Evolutionary conservation across 2,329 filamentous ascomycete genomes (phyloP).

Genomic region (Teratosphaeriaceae sp.): DNA sequence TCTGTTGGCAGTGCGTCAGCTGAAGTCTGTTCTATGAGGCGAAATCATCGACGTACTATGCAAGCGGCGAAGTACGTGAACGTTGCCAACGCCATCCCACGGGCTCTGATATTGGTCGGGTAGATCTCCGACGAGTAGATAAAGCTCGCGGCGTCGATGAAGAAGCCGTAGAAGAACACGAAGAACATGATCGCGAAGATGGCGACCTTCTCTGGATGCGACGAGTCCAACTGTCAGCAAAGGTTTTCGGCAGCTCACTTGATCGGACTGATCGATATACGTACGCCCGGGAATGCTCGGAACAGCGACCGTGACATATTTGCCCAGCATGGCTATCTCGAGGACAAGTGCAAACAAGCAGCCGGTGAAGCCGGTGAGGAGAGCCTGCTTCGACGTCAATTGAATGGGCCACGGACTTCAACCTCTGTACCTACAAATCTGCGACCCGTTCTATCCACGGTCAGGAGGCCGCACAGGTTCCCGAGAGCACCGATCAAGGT

Average conservation of each 20-base stretch:
- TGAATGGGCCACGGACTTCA: not conserved
- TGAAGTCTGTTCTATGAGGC: too few relatives aligned
- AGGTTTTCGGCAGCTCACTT: too few relatives aligned
- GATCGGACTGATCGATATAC: too few relatives aligned
- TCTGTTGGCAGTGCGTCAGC: constrained; percentile 1
- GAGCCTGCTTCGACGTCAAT: constrained; percentile 1
- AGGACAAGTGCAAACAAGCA: constrained; percentile 4
- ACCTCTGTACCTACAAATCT: constrained; percentile 3
- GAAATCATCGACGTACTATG: not conserved
- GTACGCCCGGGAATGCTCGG: constrained; percentile 17
- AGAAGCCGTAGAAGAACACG: constrained; percentile 9
- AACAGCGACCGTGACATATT: constrained; percentile 3
- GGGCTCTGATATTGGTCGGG: constrained; percentile 6
- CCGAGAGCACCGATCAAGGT: constrained; percentile 6
- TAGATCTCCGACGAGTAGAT: constrained; percentile 9
- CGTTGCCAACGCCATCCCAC: constrained; percentile 5
- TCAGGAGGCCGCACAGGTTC: constrained; percentile 5
- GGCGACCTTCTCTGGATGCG: constrained; percentile 43
- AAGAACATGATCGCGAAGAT: constrained; percentile 32
- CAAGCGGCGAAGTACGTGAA: constrained; percentile 7
- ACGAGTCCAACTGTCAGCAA: too few relatives aligned
- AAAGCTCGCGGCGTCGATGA: constrained; percentile 8
- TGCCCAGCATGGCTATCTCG: constrained; percentile 8
- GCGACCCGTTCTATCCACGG: constrained; percentile 5
- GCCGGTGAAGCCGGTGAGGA: constrained; percentile 6